A percentile compares a stretch with the other conserved stretches of the same genome.
Evolutionary conservation across 208 protist genomes (phyloP).

Genomic region (Phytomonas francai): DNA sequence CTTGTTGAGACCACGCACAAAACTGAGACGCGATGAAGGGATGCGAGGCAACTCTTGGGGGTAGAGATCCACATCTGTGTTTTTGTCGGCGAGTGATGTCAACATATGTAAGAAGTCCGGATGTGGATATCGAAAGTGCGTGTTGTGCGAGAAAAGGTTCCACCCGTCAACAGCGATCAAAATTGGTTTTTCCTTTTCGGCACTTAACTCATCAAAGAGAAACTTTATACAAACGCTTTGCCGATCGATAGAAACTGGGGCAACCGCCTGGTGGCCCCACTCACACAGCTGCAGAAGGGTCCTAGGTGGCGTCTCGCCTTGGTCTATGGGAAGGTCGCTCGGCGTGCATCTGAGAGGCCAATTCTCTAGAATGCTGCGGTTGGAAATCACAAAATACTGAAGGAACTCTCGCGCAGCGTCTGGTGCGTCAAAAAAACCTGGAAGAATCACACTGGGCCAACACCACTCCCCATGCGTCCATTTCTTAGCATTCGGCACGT

Average conservation of each 20-base stretch:
- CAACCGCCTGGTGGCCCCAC: conserved; percentile 69
- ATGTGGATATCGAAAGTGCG: conserved; percentile 89
- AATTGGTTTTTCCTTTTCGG: conserved; percentile 75
- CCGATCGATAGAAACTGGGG: conserved; percentile 81
- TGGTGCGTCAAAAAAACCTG: conserved; percentile 88
- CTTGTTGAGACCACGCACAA: conserved; percentile 84
- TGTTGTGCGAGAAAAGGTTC: conserved; percentile 87
- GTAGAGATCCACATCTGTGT: conserved; percentile 82
- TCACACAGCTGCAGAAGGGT: conserved; percentile 79
- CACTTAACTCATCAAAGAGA: conserved; percentile 84
- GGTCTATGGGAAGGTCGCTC: conserved; percentile 70
- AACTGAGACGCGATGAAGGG: conserved; percentile 78
- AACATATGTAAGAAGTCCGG: conserved; percentile 82
- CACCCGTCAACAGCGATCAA: conserved; percentile 85
- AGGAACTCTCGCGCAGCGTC: conserved; percentile 79
- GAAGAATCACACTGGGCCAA: conserved; percentile 85
- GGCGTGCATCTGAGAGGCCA: conserved; percentile 74
- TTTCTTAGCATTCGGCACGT: conserved; percentile 75
- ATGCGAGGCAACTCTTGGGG: conserved; percentile 86
- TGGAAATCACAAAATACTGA: conserved; percentile 66
- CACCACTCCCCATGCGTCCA: conserved; percentile 91
- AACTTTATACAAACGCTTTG: conserved; percentile 88
- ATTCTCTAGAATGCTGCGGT: conserved; percentile 37
- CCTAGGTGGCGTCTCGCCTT: conserved; percentile 60
- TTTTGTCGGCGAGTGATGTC: conserved; percentile 65